These are phyloP conservation scores for Tetrahymena elliotti DNA, from an alignment of 73 alveolate genomes.

Conservation along the genomic window DNA sequence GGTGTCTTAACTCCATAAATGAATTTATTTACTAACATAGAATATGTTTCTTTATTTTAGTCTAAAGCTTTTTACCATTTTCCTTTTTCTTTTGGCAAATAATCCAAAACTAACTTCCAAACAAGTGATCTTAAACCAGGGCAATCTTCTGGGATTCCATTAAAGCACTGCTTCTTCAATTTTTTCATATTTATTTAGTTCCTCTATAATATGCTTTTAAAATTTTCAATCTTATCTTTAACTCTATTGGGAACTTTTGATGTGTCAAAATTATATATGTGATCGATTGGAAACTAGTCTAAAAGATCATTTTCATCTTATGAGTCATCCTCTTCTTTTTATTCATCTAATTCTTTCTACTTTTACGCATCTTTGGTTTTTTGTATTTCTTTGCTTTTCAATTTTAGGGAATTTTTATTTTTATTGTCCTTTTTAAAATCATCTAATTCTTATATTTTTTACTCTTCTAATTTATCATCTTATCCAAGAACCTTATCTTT, in stretches of 20 bases:
- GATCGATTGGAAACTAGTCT: background rate
- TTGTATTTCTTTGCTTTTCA: background rate
- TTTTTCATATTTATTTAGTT: background rate
- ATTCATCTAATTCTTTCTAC: background rate
- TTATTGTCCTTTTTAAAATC: background rate
- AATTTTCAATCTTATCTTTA: background rate
- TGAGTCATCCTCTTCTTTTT: background rate
- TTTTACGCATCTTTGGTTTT: background rate
- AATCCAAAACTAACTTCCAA: slow-evolving; percentile 88
- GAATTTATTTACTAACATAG: slow-evolving; percentile 57
- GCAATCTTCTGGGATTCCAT: slow-evolving; percentile 84
- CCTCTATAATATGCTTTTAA: background rate
- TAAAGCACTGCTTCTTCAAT: background rate
- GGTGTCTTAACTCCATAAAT: background rate
- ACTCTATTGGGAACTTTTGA: background rate
- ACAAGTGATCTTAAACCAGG: slow-evolving; percentile 74
- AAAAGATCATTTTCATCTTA: background rate
- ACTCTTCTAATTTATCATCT: background rate
- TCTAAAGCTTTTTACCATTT: slow-evolving; percentile 68
- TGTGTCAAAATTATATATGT: background rate
- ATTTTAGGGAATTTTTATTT: background rate
- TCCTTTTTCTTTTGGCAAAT: slow-evolving; percentile 76
- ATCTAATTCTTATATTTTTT: background rate
- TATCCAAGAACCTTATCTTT: background rate
- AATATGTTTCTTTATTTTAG: slow-evolving; percentile 50